A percentile compares a stretch with the other conserved stretches of the same genome.
phyloP scores from a whole-genome alignment of 2,329 filamentous ascomycete species.

The Aspergillus sojae region DNA sequence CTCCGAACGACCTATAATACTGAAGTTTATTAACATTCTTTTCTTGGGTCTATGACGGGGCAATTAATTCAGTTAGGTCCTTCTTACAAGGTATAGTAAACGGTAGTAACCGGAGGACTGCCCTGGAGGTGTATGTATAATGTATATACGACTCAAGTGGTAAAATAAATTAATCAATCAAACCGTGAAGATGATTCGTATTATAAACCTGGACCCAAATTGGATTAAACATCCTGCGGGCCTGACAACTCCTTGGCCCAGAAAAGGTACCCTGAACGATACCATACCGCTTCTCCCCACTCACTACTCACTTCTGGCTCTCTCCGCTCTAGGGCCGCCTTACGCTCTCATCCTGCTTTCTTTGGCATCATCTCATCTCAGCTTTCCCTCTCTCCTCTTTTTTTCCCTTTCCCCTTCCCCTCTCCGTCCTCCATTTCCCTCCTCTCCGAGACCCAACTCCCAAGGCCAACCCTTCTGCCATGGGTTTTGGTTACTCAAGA shows the following conservation, averaged over 20 bases:
- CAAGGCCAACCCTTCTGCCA: slow-evolving; percentile 19
- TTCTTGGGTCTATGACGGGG: background rate
- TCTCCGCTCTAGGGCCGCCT: slow-evolving; percentile 27
- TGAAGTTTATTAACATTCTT: background rate
- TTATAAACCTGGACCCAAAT: slow-evolving; percentile 9
- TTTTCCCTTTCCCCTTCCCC: slow-evolving; percentile 9
- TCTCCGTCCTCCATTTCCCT: slow-evolving; percentile 25
- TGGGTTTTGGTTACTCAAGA: slow-evolving; percentile 22
- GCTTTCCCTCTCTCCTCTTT: slow-evolving; percentile 15
- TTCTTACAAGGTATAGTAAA: background rate
- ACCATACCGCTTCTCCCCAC: slow-evolving; percentile 22
- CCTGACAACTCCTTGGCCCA: slow-evolving; percentile 17
- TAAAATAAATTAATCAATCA: slow-evolving; percentile 8
- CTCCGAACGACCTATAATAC: background rate
- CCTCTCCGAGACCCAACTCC: slow-evolving; percentile 17
- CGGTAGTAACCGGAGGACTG: background rate
- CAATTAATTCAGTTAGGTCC: background rate
- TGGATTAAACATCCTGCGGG: slow-evolving; percentile 16
- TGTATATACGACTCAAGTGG: background rate
- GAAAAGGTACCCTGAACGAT: slow-evolving; percentile 26
- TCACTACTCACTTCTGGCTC: slow-evolving; percentile 17
- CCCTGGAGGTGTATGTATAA: background rate
- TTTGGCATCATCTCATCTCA: slow-evolving; percentile 32
- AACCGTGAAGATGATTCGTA: slow-evolving; percentile 7
- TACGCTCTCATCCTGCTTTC: slow-evolving; percentile 23